Base-by-base conservation (phyloP, 306 rosid species). In the Betula pendula region DNA sequence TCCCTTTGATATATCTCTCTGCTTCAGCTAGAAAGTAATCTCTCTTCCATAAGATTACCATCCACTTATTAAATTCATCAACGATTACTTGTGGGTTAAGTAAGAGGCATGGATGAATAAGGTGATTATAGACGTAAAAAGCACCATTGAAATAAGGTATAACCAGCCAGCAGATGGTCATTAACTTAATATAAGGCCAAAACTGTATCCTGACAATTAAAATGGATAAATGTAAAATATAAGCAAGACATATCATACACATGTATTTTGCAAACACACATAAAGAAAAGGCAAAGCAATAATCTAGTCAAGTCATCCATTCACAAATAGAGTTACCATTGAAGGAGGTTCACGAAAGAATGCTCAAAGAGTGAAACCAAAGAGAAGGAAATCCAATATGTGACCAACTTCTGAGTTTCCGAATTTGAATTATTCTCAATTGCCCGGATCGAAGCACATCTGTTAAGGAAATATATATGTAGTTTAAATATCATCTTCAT, bases 301-400 rank as follows among this genome's bases (percentile, higher is more conserved):
- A 8, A 45, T 2, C 6, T 45, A 45, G 14, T 8, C 14, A 45
- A 8, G 2, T 12, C 50, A 11, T n/a, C n/a, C n/a, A 45, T 40
- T 40, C 43, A 40, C 6, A 40, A 77, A 77, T 19, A 1, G 19
- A 71, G 52, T 79, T 83, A 89, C 93, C 88, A 83, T 47, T 24
- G 70, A 53, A 89, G 81, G 66, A 83, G 76, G 42, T 20, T 75
- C 19, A 35, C 16, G 59, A 85, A 89, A n/a, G 80, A 78, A 68
- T 83, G 68, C 69, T 87, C 93, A 72, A 89, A 76, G 31, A 83
- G 85, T 63, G 80, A 85, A 38, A 83, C 50, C 8, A 87, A 68
- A 25, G 93, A 87, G 79, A 87, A 77, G 53, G 85, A 84, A 50
- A 85, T 88, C 91, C 93, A 87, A 70, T 89, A 89, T 24, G 93